Evolutionary conservation across 1,284 basidiomycete species (phyloP).

Genomic region (Laetiporus sulphureus): DNA sequence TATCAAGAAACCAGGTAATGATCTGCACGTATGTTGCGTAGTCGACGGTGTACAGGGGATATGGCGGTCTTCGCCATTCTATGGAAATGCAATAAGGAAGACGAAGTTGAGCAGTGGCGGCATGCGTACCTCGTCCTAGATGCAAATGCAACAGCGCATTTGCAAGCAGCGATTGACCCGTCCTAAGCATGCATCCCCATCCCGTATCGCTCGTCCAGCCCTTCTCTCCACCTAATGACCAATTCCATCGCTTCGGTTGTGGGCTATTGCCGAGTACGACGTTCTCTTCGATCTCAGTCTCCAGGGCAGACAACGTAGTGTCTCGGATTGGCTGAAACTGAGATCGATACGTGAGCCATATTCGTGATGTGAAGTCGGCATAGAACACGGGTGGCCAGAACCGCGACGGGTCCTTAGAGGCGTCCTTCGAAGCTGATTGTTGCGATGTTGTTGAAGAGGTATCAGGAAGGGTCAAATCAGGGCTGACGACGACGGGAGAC

Average conservation of each 20-base stretch:
- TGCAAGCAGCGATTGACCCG: constrained; percentile 89
- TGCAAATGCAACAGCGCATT: constrained; percentile 83
- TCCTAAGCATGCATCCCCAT: constrained; percentile 98
- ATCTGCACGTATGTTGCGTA: constrained; percentile 82
- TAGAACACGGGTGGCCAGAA: constrained; percentile 82
- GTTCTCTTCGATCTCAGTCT: constrained; percentile 25
- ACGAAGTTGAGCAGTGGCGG: not conserved
- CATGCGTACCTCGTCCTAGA: constrained; percentile 73
- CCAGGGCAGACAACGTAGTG: constrained; percentile 49
- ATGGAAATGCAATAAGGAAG: constrained; percentile 6
- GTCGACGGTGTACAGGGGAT: constrained; percentile 48
- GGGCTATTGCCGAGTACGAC: constrained; percentile 25
- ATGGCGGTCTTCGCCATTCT: constrained; percentile 81
- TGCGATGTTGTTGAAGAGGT: too few species aligned
- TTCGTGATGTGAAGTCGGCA: constrained; percentile 80
- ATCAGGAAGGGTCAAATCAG: constrained; percentile 30
- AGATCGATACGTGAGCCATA: constrained; percentile 92
- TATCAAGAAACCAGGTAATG: constrained; percentile 92
- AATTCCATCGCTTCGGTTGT: constrained; percentile 39
- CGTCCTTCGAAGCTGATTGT: constrained; percentile 24
- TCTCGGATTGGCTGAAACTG: constrained; percentile 83
- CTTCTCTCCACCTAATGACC: constrained; percentile 54
- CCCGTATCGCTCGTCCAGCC: constrained; percentile 91
- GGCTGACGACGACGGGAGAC: constrained; percentile 22
- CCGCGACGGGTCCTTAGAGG: constrained; percentile 39